Conservation (phyloP, 495 filamentous ascomycete genomes). For the Bryoglossum gracile region DNA sequence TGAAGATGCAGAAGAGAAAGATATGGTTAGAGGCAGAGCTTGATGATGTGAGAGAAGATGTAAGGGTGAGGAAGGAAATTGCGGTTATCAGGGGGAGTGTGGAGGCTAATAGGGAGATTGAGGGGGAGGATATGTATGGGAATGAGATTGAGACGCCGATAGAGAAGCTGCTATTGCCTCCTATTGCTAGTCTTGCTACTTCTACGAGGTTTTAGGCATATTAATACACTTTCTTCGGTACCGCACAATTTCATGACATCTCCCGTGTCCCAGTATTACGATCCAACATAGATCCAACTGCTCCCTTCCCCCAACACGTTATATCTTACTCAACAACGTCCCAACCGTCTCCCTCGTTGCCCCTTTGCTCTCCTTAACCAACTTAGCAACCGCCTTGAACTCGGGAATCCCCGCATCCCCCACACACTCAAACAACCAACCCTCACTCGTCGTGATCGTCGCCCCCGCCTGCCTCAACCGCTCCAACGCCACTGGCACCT, state of each 20-base stretch:
- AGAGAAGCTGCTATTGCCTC: conserved; percentile 3
- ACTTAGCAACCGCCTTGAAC: conserved; percentile 63
- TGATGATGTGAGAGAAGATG: neutral
- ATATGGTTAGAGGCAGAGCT: conserved; percentile 4
- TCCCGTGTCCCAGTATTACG: neutral
- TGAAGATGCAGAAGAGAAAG: neutral
- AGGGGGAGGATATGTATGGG: conserved; percentile 10
- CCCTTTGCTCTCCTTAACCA: conserved; percentile 72
- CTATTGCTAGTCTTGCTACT: no score
- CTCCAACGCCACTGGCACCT: conserved; percentile 71
- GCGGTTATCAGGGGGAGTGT: conserved; percentile 2
- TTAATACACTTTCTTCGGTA: no score
- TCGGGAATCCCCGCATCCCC: conserved; percentile 71
- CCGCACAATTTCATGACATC: neutral
- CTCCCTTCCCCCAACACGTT: neutral
- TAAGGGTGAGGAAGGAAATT: conserved; percentile 4
- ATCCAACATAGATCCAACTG: neutral
- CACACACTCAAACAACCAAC: conserved; percentile 87
- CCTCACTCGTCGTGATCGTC: conserved; percentile 81
- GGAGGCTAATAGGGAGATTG: neutral
- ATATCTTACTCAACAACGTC: conserved; percentile 62
- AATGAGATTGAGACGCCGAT: conserved; percentile 3
- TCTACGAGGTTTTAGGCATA: no score
- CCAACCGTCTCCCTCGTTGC: conserved; percentile 58
- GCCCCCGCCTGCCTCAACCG: conserved; percentile 70